Evolutionary conservation across 2,329 filamentous ascomycete genomes (phyloP).

Genomic region (Lojkania enalia): DNA sequence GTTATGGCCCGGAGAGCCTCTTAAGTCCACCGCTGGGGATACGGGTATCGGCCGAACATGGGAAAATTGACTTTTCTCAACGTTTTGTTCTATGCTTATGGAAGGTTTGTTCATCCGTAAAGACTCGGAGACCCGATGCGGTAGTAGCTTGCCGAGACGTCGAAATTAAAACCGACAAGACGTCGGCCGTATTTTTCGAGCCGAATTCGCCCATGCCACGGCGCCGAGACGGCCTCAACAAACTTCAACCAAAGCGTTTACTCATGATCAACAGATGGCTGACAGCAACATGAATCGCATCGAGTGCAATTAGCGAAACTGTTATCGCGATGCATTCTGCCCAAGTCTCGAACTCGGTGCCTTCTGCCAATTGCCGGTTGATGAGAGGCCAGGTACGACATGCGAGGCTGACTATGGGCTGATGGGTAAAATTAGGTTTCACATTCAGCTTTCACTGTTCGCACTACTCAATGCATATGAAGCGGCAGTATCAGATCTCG

Average conservation of each 20-base stretch:
- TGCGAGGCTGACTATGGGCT: not conserved
- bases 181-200: not conserved
- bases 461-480: not conserved
- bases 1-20: not conserved
- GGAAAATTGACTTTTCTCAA: not conserved
- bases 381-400: not conserved
- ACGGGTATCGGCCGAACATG: not conserved
- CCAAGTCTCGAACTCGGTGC: not conserved
- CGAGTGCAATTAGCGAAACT: not conserved
- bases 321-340: not conserved
- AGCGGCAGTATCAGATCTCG: not conserved
- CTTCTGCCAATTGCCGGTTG: not conserved
- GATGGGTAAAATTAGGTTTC: not conserved
- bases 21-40: not conserved
- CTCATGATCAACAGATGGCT: slow-evolving; percentile 2
- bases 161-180: not conserved
- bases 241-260: not conserved
- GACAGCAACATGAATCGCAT: slow-evolving; percentile 4
- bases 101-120: not conserved
- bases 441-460: not conserved
- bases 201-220: not conserved
- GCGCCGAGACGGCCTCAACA: not conserved
- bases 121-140: not conserved
- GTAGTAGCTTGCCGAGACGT: not conserved
- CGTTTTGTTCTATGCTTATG: not conserved